phyloP scores from a whole-genome alignment of 306 rosid genomes.

The Cotoneaster glaucophyllus region DNA sequence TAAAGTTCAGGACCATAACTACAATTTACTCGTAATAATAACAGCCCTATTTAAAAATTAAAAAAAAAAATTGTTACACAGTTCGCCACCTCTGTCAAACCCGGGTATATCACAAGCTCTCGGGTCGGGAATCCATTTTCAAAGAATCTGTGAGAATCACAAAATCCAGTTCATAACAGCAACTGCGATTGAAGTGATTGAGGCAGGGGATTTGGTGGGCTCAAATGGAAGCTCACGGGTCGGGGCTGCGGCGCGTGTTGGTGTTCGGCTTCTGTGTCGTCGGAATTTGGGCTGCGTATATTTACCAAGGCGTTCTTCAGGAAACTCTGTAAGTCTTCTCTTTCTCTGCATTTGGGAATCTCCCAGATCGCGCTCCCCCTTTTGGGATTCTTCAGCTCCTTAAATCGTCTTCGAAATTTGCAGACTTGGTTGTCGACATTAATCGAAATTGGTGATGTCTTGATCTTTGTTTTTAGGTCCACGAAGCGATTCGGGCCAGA shows the following conservation, averaged over 20 bases:
- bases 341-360: background rate
- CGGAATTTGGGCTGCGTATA: conserved; percentile 95
- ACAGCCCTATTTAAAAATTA: too few species aligned
- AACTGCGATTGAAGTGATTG: too few species aligned
- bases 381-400: background rate
- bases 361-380: background rate
- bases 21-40: too few species aligned
- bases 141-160: too few species aligned
- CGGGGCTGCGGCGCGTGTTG: conserved; percentile 60
- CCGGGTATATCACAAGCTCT: too few species aligned
- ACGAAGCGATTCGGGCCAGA: conserved; percentile 79
- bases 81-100: too few species aligned
- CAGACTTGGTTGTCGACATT: background rate
- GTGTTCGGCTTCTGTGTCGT: conserved; percentile 75
- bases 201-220: background rate
- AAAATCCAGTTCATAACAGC: too few species aligned
- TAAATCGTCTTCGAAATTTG: background rate
- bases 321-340: conserved; percentile 60
- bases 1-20: too few species aligned
- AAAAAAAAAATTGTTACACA: too few species aligned
- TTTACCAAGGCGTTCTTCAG: conserved; percentile 94
- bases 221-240: conserved; percentile 78
- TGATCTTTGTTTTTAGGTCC: conserved; percentile 41
- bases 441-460: background rate
- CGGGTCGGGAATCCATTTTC: too few species aligned